Percentiles rank a stretch among this genome's conserved stretches.
Evolutionary conservation across 805 yeast genomes (phyloP).

Genomic region (Starmera quercuum): DNA sequence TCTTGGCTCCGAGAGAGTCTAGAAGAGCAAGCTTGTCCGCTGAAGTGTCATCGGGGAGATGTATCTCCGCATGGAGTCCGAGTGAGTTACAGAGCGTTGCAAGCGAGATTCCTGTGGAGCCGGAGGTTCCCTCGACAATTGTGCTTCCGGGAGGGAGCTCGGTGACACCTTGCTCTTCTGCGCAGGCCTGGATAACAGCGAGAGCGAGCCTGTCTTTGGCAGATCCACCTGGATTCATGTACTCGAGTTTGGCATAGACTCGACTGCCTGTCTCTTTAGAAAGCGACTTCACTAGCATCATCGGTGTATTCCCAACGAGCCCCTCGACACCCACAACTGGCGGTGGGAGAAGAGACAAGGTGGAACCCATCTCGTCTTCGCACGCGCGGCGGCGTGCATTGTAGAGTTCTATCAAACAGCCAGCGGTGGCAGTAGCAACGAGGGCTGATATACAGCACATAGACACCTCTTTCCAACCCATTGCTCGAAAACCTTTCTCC

Average conservation of each 20-base stretch:
- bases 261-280: conserved; percentile 71
- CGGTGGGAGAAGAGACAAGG: conserved; percentile 23
- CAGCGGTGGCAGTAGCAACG: too few species aligned
- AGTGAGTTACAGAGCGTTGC: conserved; percentile 84
- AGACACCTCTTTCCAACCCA: too few species aligned
- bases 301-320: conserved; percentile 85
- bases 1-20: conserved; percentile 67
- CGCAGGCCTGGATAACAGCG: conserved; percentile 68
- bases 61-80: conserved; percentile 90
- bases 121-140: conserved; percentile 92
- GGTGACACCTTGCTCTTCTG: conserved; percentile 58
- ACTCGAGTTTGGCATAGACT: conserved; percentile 80
- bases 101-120: conserved; percentile 92
- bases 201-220: conserved; percentile 93
- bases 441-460: too few species aligned
- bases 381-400: too few species aligned
- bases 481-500: too few species aligned
- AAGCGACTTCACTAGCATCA: conserved; percentile 66
- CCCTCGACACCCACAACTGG: conserved; percentile 56
- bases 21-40: conserved; percentile 71
- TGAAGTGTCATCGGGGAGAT: conserved; percentile 90
- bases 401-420: too few species aligned
- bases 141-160: conserved; percentile 53
- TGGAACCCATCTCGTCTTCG: too few species aligned
- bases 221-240: conserved; percentile 88